Base-by-base conservation (phyloP, 139 green algal genomes). In the Nannochloris sp. region DNA sequence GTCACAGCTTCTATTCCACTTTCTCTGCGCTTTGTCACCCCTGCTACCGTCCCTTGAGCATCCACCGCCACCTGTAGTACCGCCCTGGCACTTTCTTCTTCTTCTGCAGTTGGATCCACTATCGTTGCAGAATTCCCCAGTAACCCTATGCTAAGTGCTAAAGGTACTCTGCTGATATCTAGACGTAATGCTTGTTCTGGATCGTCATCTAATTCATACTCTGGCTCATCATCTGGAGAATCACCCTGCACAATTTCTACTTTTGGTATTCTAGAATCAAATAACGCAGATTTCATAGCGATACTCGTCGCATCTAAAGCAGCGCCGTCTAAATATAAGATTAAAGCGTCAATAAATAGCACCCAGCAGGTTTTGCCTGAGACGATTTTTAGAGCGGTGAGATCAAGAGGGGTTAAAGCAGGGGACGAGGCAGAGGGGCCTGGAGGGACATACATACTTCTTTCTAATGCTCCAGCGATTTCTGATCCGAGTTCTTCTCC, bases 251-350 rank as follows among this genome's bases (percentile, higher is more conserved):
- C 58, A 25, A 70, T 15, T 47, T 62, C 46, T 32, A 70, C 33
- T 32, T 47, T 45, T 6, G 63, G 63, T 9, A 70, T 29, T 10
- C 13, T 57, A 15, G 59, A 37, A 19, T 57, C 59, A 23, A 24
- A 14, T 32, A 65, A 33, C 9, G 59, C 8, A 53, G 79, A 76
- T 73, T 70, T 75, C 4, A 71, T 64, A 4, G 89, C 90, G 6
- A 91, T 77, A 54, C 76, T 83, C 36, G 89, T 56, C 4, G 90
- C 89, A 56, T 87, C 85, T 33, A 92, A 69, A 53, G 95, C 65
- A 59, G 84, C 89, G 61, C 90, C 90, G 47, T 90, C 89, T 14
- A 83, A 74, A 42, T 86, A 86, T 10, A 97, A 67, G 24, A 97
- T 73, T 24, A 97, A 72, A 0, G 71, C 85, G 45, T 97, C 90